phyloP scores from a whole-genome alignment of 192 early-diverging fungal genomes.

The Coemansia sp. region DNA sequence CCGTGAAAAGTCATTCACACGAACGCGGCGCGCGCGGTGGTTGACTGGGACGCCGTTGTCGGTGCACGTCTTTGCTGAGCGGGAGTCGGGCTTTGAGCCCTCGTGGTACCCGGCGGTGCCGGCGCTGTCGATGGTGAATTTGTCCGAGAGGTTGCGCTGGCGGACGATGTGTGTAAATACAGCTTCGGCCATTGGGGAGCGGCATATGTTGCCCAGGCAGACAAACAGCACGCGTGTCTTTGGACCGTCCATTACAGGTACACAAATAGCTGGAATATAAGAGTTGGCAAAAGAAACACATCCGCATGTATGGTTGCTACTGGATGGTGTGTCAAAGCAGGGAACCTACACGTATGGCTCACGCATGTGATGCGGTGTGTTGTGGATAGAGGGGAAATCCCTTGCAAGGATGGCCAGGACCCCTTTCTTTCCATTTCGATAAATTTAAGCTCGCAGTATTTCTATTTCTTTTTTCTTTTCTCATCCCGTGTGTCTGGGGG shows the following conservation, averaged over 20 bases:
- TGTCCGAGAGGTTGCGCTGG: constrained; percentile 50
- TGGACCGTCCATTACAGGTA: not conserved
- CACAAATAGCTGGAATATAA: not conserved
- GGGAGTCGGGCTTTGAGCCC: constrained; percentile 64
- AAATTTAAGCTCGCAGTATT: too few species aligned
- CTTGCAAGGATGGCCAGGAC: too few species aligned
- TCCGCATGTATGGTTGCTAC: not conserved
- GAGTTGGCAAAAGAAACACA: not conserved
- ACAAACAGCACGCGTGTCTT: constrained; percentile 55
- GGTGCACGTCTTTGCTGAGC: constrained; percentile 66
- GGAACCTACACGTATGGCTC: not conserved
- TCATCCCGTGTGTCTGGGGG: not conserved
- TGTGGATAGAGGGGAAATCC: too few species aligned
- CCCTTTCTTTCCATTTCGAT: too few species aligned
- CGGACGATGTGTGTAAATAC: constrained; percentile 80
- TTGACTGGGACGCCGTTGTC: constrained; percentile 71
- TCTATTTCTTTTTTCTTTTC: not conserved
- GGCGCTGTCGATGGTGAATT: constrained; percentile 79
- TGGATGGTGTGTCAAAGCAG: not conserved
- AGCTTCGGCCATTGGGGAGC: constrained; percentile 92
- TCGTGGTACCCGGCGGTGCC: constrained; percentile 86
- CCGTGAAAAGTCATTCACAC: constrained; percentile 56
- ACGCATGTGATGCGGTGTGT: constrained; percentile 2
- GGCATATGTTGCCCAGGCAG: constrained; percentile 83
- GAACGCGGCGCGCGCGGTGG: constrained; percentile 72